A percentile compares a stretch with the other conserved stretches of the same genome.
These are phyloP conservation scores for Basipetospora chlamydospora DNA, from an alignment of 2,329 filamentous ascomycete genomes.

Conservation along the genomic window DNA sequence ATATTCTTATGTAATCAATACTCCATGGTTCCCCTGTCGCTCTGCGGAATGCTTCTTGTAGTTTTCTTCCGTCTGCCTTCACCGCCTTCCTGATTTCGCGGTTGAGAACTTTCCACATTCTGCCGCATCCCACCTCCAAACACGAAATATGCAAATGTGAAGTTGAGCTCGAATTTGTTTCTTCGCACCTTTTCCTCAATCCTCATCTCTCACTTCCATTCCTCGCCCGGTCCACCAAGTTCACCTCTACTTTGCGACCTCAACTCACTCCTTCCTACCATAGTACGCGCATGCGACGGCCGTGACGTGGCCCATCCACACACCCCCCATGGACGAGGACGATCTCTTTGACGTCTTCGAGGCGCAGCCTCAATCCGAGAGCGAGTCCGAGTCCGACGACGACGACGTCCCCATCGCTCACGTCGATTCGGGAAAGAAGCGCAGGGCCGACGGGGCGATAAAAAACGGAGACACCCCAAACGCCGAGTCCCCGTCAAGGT, in stretches of 20 bases:
- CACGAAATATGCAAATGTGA: too few species aligned
- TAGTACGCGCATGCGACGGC: too few species aligned
- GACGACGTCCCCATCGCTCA: slow-evolving; percentile 14
- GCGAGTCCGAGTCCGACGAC: slow-evolving; percentile 26
- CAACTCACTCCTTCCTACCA: too few species aligned
- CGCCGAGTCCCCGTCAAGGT: neutral
- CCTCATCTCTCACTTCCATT: slow-evolving; percentile 1
- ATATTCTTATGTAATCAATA: too few species aligned
- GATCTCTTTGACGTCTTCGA: slow-evolving; percentile 76
- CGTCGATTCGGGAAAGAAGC: slow-evolving; percentile 11
- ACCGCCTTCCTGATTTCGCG: slow-evolving; percentile 3
- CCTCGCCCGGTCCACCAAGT: neutral
- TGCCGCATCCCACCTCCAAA: slow-evolving; percentile 2
- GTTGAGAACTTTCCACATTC: neutral
- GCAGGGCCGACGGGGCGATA: slow-evolving; percentile 18
- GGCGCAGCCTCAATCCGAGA: slow-evolving; percentile 36
- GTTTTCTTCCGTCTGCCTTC: too few species aligned
- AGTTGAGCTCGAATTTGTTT: too few species aligned
- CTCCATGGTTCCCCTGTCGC: too few species aligned
- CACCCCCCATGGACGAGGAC: slow-evolving; percentile 23
- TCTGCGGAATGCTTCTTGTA: neutral
- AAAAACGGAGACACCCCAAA: slow-evolving; percentile 28
- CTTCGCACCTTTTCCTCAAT: slow-evolving; percentile 5
- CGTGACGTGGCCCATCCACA: neutral
- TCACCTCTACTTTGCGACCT: too few species aligned